Evolutionary conservation across 495 filamentous ascomycete species (phyloP).

Genomic region (Aspergillus hancockii): DNA sequence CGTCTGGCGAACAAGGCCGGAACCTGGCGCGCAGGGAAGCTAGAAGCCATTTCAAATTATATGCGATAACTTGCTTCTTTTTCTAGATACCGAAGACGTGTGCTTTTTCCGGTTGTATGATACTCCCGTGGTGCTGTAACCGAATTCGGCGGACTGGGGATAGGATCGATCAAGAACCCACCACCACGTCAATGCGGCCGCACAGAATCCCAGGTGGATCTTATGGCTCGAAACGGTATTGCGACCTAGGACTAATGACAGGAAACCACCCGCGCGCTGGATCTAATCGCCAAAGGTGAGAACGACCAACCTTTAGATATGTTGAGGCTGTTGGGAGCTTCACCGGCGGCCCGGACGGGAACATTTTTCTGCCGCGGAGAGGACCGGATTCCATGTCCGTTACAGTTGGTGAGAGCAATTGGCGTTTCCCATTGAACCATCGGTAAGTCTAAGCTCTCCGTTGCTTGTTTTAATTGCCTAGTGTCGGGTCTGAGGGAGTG

Average conservation of each 20-base stretch:
- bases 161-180: slow-evolving; percentile 33
- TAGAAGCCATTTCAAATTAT: slow-evolving; percentile 40
- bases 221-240: neutral
- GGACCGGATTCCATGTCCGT: slow-evolving; percentile 16
- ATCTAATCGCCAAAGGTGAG: slow-evolving; percentile 16
- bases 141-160: slow-evolving; percentile 26
- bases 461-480: neutral
- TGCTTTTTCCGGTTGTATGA: slow-evolving; percentile 4
- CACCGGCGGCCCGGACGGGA: slow-evolving; percentile 49
- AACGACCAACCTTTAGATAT: slow-evolving; percentile 19
- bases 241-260: slow-evolving; percentile 10
- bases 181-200: slow-evolving; percentile 27
- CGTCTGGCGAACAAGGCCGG: slow-evolving; percentile 42
- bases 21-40: slow-evolving; percentile 36
- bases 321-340: slow-evolving; percentile 48
- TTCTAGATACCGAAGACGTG: slow-evolving; percentile 7
- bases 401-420: neutral
- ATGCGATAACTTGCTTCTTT: neutral
- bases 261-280: slow-evolving; percentile 12
- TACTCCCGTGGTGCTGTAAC: slow-evolving; percentile 20
- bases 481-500: neutral
- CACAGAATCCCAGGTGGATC: slow-evolving; percentile 15
- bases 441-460: slow-evolving; percentile 1
- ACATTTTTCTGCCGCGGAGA: slow-evolving; percentile 48
- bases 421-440: neutral